Percentiles rank a stretch among this genome's conserved stretches.
Evolutionary conservation across 2,329 filamentous ascomycete species (phyloP).

Genomic region (Seiridium unicorne): DNA sequence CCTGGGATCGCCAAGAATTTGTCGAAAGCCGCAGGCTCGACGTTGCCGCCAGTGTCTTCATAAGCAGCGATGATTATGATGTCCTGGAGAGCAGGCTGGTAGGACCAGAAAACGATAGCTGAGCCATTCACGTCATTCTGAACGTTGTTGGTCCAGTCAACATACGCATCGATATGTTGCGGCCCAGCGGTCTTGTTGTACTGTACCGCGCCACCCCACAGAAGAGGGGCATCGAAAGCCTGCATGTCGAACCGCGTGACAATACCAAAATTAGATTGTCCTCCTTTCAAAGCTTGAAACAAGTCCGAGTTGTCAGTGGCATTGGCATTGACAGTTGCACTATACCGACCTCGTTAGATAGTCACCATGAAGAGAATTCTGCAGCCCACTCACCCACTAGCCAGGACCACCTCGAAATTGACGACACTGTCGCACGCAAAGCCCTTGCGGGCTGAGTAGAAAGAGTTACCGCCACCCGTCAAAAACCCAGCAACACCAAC

Average conservation of each 20-base stretch:
- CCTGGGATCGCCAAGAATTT: constrained; percentile 12
- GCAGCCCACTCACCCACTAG: constrained; percentile 24
- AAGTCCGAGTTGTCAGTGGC: constrained; percentile 35
- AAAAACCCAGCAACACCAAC: constrained; percentile 26
- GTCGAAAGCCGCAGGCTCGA: constrained; percentile 10
- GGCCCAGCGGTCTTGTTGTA: constrained; percentile 10
- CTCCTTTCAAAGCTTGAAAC: constrained; percentile 42
- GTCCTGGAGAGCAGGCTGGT: constrained; percentile 9
- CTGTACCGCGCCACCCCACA: constrained; percentile 16
- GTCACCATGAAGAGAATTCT: neutral
- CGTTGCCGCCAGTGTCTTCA: constrained; percentile 12
- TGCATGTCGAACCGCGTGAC: constrained; percentile 28
- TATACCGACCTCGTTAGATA: neutral
- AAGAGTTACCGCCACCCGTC: constrained; percentile 22
- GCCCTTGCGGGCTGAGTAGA: constrained; percentile 29
- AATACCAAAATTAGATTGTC: constrained; percentile 42
- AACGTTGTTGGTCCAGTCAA: constrained; percentile 14
- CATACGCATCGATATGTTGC: constrained; percentile 14
- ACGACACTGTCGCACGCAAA: constrained; percentile 43
- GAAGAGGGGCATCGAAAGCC: constrained; percentile 12
- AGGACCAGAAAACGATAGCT: constrained; percentile 15
- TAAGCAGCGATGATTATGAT: constrained; percentile 12
- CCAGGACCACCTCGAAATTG: constrained; percentile 41
- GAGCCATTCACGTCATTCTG: constrained; percentile 11
- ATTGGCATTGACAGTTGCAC: constrained; percentile 36